Conservation (phyloP, 2,329 filamentous ascomycete genomes). For the Lecanicillium sp. region DNA sequence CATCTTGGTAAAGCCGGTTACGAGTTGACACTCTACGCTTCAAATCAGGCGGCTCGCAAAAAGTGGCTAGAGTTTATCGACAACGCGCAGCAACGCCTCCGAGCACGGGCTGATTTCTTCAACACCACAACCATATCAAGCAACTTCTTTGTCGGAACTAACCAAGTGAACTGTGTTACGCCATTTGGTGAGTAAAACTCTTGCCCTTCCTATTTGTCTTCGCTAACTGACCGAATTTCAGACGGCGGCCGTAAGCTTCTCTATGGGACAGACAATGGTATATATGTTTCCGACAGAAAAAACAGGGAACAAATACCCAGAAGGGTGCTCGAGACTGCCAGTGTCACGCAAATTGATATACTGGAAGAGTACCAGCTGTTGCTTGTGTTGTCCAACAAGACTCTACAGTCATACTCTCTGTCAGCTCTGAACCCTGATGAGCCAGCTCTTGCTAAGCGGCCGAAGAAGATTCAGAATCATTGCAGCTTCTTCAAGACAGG, state of each 20-base stretch:
- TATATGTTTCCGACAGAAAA: conserved; percentile 87
- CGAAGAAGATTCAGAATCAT: conserved; percentile 94
- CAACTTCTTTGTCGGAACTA: conserved; percentile 55
- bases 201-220: conserved; percentile 2
- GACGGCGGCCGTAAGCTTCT: conserved; percentile 93
- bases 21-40: conserved; percentile 81
- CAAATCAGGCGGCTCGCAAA: conserved; percentile 76
- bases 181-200: conserved; percentile 62
- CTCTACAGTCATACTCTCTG: conserved; percentile 80
- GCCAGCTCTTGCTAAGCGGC: conserved; percentile 70
- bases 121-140: conserved; percentile 58
- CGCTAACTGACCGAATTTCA: conserved; percentile 25
- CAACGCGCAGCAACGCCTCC: conserved; percentile 76
- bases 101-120: conserved; percentile 87
- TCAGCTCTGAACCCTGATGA: conserved; percentile 82
- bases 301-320: conserved; percentile 75
- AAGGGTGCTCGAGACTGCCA: conserved; percentile 76
- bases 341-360: conserved; percentile 92
- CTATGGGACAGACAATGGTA: conserved; percentile 87
- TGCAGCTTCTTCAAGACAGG: conserved; percentile 98
- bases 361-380: conserved; percentile 91
- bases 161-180: conserved; percentile 89
- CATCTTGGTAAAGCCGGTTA: conserved; percentile 95
- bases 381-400: conserved; percentile 87
- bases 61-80: conserved; percentile 98